phyloP scores from a whole-genome alignment of 1,284 basidiomycete genomes.

The Uromyces viciae-fabae region DNA sequence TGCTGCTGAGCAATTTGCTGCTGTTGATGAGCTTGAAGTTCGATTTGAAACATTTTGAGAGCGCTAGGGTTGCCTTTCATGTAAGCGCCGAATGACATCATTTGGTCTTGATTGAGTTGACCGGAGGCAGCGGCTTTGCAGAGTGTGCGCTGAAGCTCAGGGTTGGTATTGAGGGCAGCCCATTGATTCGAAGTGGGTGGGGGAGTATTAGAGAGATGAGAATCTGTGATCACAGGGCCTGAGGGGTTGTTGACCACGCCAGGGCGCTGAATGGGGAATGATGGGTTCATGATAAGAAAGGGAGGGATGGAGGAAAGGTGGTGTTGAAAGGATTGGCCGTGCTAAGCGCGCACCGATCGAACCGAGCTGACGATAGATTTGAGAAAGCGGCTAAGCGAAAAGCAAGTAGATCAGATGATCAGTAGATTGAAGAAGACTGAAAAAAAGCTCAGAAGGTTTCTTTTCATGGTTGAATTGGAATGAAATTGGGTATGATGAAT shows the following conservation, averaged over 20 bases:
- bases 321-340: background rate
- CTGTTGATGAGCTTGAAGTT: conserved; percentile 29
- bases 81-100: conserved; percentile 20
- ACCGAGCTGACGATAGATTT: conserved; percentile 7
- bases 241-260: conserved; percentile 14
- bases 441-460: no score
- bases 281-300: conserved; percentile 27
- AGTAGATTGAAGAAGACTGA: no score
- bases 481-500: no score
- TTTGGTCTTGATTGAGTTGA: conserved; percentile 23
- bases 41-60: conserved; percentile 39
- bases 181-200: conserved; percentile 26
- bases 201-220: conserved; percentile 5
- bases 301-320: background rate
- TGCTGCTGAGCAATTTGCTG: conserved; percentile 34
- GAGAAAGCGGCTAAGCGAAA: background rate
- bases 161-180: conserved; percentile 37
- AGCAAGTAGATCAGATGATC: background rate
- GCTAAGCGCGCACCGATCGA: conserved; percentile 3
- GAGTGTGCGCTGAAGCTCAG: conserved; percentile 40
- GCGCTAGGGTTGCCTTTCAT: conserved; percentile 28
- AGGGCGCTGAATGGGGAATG: conserved; percentile 39
- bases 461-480: no score
- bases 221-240: background rate
- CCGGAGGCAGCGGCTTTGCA: conserved; percentile 38